Conservation (phyloP, 768 basidiomycete genomes). For the Tephrocybe sp. region DNA sequence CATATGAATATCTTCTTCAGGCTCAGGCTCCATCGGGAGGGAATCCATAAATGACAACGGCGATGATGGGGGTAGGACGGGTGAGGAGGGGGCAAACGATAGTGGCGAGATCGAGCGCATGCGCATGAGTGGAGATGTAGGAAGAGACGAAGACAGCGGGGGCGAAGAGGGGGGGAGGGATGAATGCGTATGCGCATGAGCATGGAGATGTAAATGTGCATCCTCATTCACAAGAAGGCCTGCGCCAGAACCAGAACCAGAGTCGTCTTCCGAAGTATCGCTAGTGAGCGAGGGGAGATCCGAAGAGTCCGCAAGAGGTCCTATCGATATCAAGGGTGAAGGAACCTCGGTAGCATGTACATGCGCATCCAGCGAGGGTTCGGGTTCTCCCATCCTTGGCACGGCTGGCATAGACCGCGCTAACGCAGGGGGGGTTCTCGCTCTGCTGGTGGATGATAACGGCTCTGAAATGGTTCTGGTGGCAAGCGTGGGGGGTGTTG, state of each 20-base stretch:
- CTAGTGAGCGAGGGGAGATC: conserved; percentile 2
- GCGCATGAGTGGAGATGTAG: conserved; percentile 27
- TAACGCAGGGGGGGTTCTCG: too few species aligned
- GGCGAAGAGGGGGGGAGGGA: conserved; percentile 4
- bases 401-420: too few species aligned
- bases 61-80: conserved; percentile 22
- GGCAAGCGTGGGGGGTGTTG: conserved; percentile 25
- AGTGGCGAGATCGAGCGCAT: conserved; percentile 33
- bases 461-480: conserved; percentile 37
- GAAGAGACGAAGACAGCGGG: neutral
- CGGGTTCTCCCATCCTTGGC: too few species aligned
- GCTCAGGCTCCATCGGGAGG: neutral
- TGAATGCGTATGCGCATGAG: neutral
- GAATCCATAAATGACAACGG: conserved; percentile 11
- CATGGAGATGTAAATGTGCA: neutral
- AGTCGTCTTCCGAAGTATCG: neutral
- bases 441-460: conserved; percentile 9
- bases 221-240: neutral
- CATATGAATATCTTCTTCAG: conserved; percentile 1
- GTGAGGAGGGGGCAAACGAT: conserved; percentile 18
- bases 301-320: neutral
- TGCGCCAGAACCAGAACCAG: too few species aligned
- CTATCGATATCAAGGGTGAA: conserved; percentile 9
- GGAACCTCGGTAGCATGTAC: conserved; percentile 16
- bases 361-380: neutral